Percentiles rank a stretch among this genome's conserved stretches.
Conservation (phyloP, 1,139 yeast species). For the Meyerozyma sp. region DNA sequence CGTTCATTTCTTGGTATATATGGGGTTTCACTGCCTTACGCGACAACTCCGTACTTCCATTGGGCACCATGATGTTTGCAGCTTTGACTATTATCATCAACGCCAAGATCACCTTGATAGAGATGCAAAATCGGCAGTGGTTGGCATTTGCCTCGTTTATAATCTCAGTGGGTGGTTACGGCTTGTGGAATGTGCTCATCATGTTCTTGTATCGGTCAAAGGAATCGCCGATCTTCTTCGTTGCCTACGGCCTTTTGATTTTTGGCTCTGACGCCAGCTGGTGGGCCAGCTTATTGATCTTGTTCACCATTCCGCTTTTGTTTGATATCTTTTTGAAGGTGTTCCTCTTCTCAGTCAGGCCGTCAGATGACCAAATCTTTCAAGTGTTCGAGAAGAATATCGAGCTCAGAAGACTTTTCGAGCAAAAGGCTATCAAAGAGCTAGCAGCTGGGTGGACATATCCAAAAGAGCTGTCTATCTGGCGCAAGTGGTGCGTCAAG, state of each 20-base stretch:
- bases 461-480: conserved; percentile 38
- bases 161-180: conserved; percentile 84
- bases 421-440: conserved; percentile 65
- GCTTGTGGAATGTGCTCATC: conserved; percentile 77
- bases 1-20: conserved; percentile 59
- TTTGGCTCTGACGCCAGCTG: conserved; percentile 79
- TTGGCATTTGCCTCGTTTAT: conserved; percentile 63
- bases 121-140: conserved; percentile 77
- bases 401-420: conserved; percentile 64
- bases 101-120: conserved; percentile 73
- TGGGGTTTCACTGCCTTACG: conserved; percentile 64
- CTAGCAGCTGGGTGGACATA: conserved; percentile 80
- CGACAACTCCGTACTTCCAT: conserved; percentile 76
- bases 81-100: conserved; percentile 69
- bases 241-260: conserved; percentile 59
- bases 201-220: conserved; percentile 60
- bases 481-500: conserved; percentile 9
- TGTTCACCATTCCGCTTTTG: conserved; percentile 53
- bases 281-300: conserved; percentile 73
- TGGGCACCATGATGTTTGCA: conserved; percentile 73
- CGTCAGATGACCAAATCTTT: conserved; percentile 76
- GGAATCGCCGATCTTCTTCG: conserved; percentile 65
- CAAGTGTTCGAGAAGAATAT: conserved; percentile 70
- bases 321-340: conserved; percentile 64
- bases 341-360: conserved; percentile 49